Conservation (phyloP, 179 eudicot genomes). For the Beta corolliflora region DNA sequence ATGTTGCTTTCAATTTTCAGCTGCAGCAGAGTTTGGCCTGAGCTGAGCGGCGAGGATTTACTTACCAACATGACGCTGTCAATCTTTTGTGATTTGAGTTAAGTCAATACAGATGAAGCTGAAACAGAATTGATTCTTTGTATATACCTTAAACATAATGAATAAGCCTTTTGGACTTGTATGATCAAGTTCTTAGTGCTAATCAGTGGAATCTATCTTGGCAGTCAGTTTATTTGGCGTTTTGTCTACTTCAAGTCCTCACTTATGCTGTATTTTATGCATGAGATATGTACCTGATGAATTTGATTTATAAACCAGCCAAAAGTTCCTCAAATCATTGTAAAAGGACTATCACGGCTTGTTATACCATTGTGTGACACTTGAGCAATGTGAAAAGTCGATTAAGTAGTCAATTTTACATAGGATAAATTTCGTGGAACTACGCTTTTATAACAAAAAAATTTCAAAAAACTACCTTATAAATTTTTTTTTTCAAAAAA, state of each 20-base stretch:
- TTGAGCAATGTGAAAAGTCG: too few relatives aligned
- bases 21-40: constrained; percentile 22
- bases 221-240: constrained; percentile 1
- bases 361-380: too few relatives aligned
- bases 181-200: neutral
- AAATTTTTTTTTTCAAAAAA: too few relatives aligned
- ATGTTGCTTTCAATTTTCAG: constrained; percentile 14
- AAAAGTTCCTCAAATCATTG: neutral
- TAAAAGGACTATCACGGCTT: neutral
- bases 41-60: constrained; percentile 5
- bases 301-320: too few relatives aligned
- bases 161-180: neutral
- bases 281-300: neutral
- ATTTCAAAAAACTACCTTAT: too few relatives aligned
- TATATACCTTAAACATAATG: constrained; percentile 13
- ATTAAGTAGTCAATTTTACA: too few relatives aligned
- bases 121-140: neutral
- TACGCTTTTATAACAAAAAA: too few relatives aligned
- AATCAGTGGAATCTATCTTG: neutral
- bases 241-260: neutral
- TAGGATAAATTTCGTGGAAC: too few relatives aligned
- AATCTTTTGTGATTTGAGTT: neutral
- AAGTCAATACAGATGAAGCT: neutral
- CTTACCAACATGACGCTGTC: neutral
- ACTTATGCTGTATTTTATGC: neutral